Evolutionary conservation across 371 early-diverging fungal species (phyloP), one percentile per base, ranked within the genome.

Genomic region (Mortierella sp.): DNA sequence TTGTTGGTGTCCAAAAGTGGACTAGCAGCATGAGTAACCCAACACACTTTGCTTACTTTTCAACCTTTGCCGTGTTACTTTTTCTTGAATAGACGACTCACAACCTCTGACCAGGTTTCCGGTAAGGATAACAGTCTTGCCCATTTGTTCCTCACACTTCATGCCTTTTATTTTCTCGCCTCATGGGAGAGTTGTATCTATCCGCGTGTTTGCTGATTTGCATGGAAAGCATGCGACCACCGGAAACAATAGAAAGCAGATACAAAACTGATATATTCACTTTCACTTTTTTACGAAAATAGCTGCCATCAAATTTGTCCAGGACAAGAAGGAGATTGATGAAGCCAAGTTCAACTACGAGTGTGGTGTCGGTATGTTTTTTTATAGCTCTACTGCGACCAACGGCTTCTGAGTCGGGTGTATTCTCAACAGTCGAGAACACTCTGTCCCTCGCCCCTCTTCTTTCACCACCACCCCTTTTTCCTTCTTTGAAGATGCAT

Each of bases 221-320:
- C 50, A 16, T 50, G 50, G 50, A 50, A 48, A 70, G 57, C 79
- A 50, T 76, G 70, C 77, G 50, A 14, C 50, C 50, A 50, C 16
- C 16, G 21, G 63, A 19, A 38, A 60, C 70, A 47, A 9, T 80
- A 50, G 57, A 50, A 48, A 68, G 14, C 16, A 34, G 8, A 19
- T n/a, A n/a, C 38, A 21, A 3, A 47, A 60, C 50, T 79, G 42
- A 73, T 45, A 38, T 38, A n/a, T 38, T 38, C 5, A 5, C 50
- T 60, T 50, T 38, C 50, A 6, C 48, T 65, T 24, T 73, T 34
- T 38, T 78, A 13, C n/a, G 8, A 14, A 50, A 38, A 24, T 83
- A 96, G 99, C 97, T 54, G 98, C 97, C 26, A 95, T 97, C 90
- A 97, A 97, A 90, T 98, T 92, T 88, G 92, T 90, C 68, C 95